Percentiles rank a stretch among this genome's conserved stretches.
Evolutionary conservation across 306 rosid genomes (phyloP).

Genomic region (Dryas alaskensis): DNA sequence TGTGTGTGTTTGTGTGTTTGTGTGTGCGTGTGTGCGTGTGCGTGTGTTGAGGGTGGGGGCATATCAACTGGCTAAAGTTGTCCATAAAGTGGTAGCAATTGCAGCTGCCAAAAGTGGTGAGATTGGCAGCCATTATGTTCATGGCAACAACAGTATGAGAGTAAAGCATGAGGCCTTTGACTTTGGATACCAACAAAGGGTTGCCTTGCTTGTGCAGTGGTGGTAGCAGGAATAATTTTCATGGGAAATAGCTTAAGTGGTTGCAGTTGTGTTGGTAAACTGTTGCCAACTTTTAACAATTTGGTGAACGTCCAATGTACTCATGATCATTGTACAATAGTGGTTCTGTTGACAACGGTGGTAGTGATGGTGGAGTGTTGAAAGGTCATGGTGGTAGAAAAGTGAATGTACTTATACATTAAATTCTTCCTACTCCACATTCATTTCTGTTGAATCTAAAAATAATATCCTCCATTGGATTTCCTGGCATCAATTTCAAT

Average conservation of each 20-base stretch:
- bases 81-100: background rate
- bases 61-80: background rate
- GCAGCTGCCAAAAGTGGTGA: background rate
- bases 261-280: background rate
- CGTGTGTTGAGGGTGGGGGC: background rate
- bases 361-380: background rate
- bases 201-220: background rate
- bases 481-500: background rate
- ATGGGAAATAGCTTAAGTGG: background rate
- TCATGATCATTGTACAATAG: background rate
- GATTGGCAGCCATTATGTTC: background rate
- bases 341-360: background rate
- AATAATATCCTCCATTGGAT: background rate
- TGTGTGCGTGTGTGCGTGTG: background rate
- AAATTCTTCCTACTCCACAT: background rate
- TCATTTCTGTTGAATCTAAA: background rate
- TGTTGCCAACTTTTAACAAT: background rate
- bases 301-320: background rate
- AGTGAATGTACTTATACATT: background rate
- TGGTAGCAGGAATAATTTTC: background rate
- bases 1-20: background rate
- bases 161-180: conserved; percentile 7
- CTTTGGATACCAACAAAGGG: background rate
- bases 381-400: background rate
- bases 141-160: background rate